Conservation (phyloP, 1,284 basidiomycete species). For the Rhodotorula sp. region DNA sequence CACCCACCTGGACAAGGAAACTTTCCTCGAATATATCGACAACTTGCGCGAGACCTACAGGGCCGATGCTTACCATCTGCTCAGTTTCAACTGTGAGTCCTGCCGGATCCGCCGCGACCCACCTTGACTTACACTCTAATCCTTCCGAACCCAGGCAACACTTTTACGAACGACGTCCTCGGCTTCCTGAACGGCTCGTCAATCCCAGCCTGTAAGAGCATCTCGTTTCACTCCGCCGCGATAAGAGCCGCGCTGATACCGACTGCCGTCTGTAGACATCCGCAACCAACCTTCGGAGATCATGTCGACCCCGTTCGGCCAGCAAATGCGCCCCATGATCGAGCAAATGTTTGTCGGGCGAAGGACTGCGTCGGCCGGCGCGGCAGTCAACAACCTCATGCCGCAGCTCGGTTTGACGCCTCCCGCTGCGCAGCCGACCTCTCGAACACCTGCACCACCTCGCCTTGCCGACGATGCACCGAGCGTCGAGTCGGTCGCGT, state of each 20-base stretch:
- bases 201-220: slow-evolving; percentile 41
- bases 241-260: too few relatives aligned
- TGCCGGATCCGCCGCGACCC: not conserved
- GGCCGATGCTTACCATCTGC: slow-evolving; percentile 48
- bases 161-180: slow-evolving; percentile 48
- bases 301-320: slow-evolving; percentile 50
- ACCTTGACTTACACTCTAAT: too few relatives aligned
- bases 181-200: slow-evolving; percentile 46
- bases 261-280: too few relatives aligned
- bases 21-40: slow-evolving; percentile 45
- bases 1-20: slow-evolving; percentile 48
- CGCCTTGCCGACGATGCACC: slow-evolving; percentile 4
- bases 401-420: slow-evolving; percentile 20
- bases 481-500: slow-evolving; percentile 10
- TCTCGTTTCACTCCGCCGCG: too few relatives aligned
- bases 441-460: not conserved
- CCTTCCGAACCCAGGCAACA: slow-evolving; percentile 11
- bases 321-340: slow-evolving; percentile 49
- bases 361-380: slow-evolving; percentile 9
- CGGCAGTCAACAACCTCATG: slow-evolving; percentile 27
- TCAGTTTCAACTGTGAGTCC: slow-evolving; percentile 47
- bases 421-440: not conserved
- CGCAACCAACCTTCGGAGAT: slow-evolving; percentile 45
- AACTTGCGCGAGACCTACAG: slow-evolving; percentile 46
- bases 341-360: slow-evolving; percentile 44